phyloP scores from a whole-genome alignment of 2,329 filamentous ascomycete genomes.

The Aureobasidium pullulans region DNA sequence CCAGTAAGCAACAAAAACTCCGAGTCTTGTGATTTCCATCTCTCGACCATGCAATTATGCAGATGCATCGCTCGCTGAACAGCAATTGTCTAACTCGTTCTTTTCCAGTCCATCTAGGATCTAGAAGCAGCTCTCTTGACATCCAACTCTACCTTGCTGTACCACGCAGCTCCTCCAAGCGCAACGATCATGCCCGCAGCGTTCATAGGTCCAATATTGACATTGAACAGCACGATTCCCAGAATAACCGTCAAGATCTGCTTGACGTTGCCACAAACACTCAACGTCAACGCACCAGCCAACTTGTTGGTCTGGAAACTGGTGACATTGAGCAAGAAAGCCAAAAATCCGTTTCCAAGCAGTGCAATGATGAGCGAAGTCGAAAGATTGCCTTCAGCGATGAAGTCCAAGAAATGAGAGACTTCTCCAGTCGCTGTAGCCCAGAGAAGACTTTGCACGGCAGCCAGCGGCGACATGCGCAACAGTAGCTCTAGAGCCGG shows the following conservation, averaged over 20 bases:
- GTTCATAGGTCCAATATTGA: conserved; percentile 35
- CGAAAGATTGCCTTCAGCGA: conserved; percentile 21
- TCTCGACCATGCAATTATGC: background rate
- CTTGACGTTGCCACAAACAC: conserved; percentile 32
- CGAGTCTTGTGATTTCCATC: background rate
- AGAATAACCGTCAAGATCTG: conserved; percentile 31
- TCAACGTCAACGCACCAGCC: conserved; percentile 30
- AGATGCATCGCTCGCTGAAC: background rate
- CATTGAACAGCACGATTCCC: conserved; percentile 30
- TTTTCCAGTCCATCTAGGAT: background rate
- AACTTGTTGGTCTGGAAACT: conserved; percentile 34
- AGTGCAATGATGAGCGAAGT: conserved; percentile 20
- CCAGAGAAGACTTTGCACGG: conserved; percentile 47
- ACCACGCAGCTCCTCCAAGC: conserved; percentile 49
- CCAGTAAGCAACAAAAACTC: background rate
- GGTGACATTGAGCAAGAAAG: conserved; percentile 30
- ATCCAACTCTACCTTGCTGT: conserved; percentile 51
- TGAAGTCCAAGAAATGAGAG: conserved; percentile 17
- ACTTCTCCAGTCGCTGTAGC: conserved; percentile 47
- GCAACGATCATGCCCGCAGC: conserved; percentile 48
- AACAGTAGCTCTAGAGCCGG: conserved; percentile 54
- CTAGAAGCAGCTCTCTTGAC: conserved; percentile 29
- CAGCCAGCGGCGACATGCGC: conserved; percentile 55
- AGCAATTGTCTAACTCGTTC: background rate
- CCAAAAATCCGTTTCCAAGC: conserved; percentile 26